Conservation (phyloP, 2,329 filamentous ascomycete species). For the Aspergillus carbonarius region DNA sequence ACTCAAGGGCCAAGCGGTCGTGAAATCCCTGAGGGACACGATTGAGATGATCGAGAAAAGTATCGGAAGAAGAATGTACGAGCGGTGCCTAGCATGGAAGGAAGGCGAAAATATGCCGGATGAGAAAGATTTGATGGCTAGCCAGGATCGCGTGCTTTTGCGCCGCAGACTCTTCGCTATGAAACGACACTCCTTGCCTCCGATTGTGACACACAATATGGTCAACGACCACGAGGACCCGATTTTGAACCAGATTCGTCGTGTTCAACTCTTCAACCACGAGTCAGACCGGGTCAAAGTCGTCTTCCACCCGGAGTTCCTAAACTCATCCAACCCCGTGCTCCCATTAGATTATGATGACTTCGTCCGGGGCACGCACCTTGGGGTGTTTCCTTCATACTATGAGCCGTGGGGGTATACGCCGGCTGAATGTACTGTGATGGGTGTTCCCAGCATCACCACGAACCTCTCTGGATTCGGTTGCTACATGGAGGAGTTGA, state of each 20-base stretch:
- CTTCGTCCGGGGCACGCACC: slow-evolving; percentile 93
- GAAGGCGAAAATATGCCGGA: slow-evolving; percentile 92
- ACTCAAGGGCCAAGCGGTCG: slow-evolving; percentile 92
- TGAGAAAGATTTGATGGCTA: slow-evolving; percentile 92
- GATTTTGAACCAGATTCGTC: slow-evolving; percentile 90
- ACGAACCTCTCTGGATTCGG: slow-evolving; percentile 97
- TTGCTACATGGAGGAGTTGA: slow-evolving; percentile 99
- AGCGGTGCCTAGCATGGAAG: slow-evolving; percentile 91
- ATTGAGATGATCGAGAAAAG: slow-evolving; percentile 89
- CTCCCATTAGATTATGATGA: slow-evolving; percentile 96
- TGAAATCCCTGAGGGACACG: slow-evolving; percentile 92
- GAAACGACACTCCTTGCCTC: slow-evolving; percentile 86
- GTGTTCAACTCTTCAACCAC: slow-evolving; percentile 96
- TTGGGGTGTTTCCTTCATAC: slow-evolving; percentile 95
- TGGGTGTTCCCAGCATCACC: slow-evolving; percentile 98
- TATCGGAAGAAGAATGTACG: slow-evolving; percentile 90
- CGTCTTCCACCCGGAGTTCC: slow-evolving; percentile 95
- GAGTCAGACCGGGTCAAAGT: slow-evolving; percentile 94
- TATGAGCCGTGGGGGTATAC: slow-evolving; percentile 99
- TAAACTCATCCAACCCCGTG: slow-evolving; percentile 93
- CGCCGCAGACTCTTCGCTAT: slow-evolving; percentile 91
- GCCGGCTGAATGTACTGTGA: slow-evolving; percentile 95
- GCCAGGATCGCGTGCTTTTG: slow-evolving; percentile 87
- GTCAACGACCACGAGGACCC: slow-evolving; percentile 89
- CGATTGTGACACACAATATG: slow-evolving; percentile 99